Evolutionary conservation across 306 rosid species (phyloP).

Genomic region (Begonia fuchsioides): DNA sequence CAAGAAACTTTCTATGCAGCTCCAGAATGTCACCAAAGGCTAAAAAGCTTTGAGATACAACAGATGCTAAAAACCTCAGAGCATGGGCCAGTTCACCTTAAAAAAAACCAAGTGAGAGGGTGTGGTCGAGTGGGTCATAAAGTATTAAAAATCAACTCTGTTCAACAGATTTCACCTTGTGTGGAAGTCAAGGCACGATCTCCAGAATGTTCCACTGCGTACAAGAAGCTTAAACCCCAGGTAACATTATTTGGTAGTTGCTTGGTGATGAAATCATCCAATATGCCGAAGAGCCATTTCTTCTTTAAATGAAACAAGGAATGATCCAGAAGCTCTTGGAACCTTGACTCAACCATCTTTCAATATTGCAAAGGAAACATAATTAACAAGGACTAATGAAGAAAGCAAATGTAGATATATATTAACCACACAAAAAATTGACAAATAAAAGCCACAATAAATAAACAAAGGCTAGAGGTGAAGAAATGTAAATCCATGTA

Average conservation of each 20-base stretch:
- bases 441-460: too few relatives aligned
- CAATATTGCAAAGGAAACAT: conserved; percentile 9
- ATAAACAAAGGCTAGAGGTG: too few relatives aligned
- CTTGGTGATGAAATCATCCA: conserved; percentile 88
- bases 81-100: conserved; percentile 99
- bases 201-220: conserved; percentile 84
- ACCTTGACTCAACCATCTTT: conserved; percentile 94
- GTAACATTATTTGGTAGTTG: conserved; percentile 98
- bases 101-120: conserved; percentile 9
- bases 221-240: conserved; percentile 91
- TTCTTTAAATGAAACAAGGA: conserved; percentile 58
- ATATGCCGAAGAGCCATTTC: conserved; percentile 81
- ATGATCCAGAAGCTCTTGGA: conserved; percentile 67
- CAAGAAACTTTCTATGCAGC: conserved; percentile 72
- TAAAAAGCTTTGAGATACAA: conserved; percentile 96
- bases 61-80: conserved; percentile 92
- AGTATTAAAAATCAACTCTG: conserved; percentile 1
- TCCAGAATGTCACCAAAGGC: conserved; percentile 98
- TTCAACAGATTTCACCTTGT: conserved; percentile 43
- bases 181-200: conserved; percentile 69
- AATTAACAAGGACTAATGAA: not conserved
- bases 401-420: not conserved
- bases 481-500: not conserved
- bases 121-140: conserved; percentile 8
- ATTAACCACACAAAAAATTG: too few relatives aligned